phyloP scores from a whole-genome alignment of 768 basidiomycete genomes.

The Boletus edulis region DNA sequence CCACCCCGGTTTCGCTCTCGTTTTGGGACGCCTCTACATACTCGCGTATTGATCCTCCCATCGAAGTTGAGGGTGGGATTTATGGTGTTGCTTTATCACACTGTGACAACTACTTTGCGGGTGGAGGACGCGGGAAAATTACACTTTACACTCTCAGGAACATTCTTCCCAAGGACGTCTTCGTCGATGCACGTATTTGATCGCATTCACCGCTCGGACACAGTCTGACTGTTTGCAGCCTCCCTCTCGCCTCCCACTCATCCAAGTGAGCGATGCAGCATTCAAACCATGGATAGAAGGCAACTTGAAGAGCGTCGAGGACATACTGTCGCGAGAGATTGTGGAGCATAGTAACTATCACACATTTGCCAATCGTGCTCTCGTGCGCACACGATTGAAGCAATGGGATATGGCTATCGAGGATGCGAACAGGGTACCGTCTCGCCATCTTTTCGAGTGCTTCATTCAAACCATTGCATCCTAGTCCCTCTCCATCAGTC shows the following conservation, averaged over 20 bases:
- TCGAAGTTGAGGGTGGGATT: neutral
- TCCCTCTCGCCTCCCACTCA: neutral
- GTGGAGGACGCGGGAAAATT: neutral
- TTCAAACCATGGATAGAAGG: neutral
- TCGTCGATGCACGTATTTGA: too few species aligned
- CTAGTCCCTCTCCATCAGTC: neutral
- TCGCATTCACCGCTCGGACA: too few species aligned
- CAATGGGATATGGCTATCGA: neutral
- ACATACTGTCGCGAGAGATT: neutral
- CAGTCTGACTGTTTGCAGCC: neutral
- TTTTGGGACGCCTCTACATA: neutral
- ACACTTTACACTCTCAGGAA: neutral
- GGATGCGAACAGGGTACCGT: neutral
- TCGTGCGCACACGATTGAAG: neutral
- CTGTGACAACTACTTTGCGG: neutral
- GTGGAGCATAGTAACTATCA: too few species aligned
- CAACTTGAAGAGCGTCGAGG: neutral
- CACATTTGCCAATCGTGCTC: neutral
- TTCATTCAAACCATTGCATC: neutral
- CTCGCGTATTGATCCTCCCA: too few species aligned
- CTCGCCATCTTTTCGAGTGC: neutral
- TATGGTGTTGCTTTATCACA: neutral
- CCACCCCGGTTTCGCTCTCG: neutral
- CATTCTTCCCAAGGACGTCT: neutral
- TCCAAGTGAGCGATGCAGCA: neutral